Conservation (phyloP, 2,329 filamentous ascomycete genomes). For the Botrytis fabae region DNA sequence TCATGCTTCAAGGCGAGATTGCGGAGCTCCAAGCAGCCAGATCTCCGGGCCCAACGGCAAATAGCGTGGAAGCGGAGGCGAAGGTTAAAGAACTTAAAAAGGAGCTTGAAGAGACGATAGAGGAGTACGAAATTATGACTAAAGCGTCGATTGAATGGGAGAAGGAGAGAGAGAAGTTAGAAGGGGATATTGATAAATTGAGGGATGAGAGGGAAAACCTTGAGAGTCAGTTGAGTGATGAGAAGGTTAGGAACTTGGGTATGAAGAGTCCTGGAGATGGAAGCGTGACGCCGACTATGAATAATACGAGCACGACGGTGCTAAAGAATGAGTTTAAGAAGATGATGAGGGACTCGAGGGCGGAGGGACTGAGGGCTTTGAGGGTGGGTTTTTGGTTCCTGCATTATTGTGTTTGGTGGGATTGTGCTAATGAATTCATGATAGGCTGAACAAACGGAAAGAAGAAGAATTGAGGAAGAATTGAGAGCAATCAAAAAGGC, state of each 20-base stretch:
- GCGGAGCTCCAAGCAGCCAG: slow-evolving; percentile 5
- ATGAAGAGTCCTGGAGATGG: slow-evolving; percentile 52
- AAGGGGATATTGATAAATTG: slow-evolving; percentile 62
- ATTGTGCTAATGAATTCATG: slow-evolving; percentile 19
- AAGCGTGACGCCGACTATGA: slow-evolving; percentile 34
- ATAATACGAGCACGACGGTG: slow-evolving; percentile 62
- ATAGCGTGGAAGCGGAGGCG: slow-evolving; percentile 37
- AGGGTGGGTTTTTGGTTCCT: slow-evolving; percentile 52
- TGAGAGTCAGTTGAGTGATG: slow-evolving; percentile 65
- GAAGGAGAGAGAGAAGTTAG: slow-evolving; percentile 66
- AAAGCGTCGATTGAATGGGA: slow-evolving; percentile 70
- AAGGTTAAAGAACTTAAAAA: slow-evolving; percentile 56
- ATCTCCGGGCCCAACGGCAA: slow-evolving; percentile 16
- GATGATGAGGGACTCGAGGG: slow-evolving; percentile 73
- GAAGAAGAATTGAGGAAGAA: slow-evolving; percentile 63
- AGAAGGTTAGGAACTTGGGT: slow-evolving; percentile 66
- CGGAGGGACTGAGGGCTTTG: slow-evolving; percentile 63
- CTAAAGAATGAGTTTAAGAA: slow-evolving; percentile 75
- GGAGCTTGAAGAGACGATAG: slow-evolving; percentile 66
- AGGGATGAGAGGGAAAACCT: slow-evolving; percentile 63
- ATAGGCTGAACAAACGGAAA: slow-evolving; percentile 71
- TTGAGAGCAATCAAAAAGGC: slow-evolving; percentile 51
- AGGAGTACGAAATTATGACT: slow-evolving; percentile 70
- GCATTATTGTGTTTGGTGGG: neutral
- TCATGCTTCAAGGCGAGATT: slow-evolving; percentile 23